Evolutionary conservation across 2,329 filamentous ascomycete genomes (phyloP).

Genomic region (Juglanconis oblonga): DNA sequence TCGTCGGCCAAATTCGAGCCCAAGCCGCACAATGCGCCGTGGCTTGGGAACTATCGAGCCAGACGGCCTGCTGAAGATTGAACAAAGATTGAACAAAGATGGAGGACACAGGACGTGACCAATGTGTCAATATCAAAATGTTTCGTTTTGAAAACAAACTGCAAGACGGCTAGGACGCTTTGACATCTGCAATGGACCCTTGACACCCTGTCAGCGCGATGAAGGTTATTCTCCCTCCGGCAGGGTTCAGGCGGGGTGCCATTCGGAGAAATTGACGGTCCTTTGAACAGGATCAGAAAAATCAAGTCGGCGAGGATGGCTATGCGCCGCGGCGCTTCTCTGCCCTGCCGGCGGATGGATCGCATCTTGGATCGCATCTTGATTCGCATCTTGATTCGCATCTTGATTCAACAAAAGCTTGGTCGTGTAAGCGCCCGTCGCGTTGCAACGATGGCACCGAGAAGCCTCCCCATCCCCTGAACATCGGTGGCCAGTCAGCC

Average conservation of each 20-base stretch:
- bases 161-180: neutral
- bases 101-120: neutral
- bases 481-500: neutral
- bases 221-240: conserved; percentile 6
- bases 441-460: neutral
- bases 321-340: too few species aligned
- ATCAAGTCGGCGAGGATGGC: too few species aligned
- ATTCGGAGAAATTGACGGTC: neutral
- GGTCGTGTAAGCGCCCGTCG: neutral
- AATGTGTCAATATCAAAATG: neutral
- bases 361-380: neutral
- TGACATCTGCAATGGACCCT: neutral
- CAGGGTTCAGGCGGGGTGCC: neutral
- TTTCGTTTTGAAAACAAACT: conserved; percentile 1
- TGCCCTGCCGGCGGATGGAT: too few species aligned
- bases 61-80: neutral
- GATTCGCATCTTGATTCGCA: too few species aligned
- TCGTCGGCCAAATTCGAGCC: neutral
- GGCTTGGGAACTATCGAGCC: neutral
- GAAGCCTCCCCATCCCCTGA: neutral
- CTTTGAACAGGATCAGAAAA: neutral
- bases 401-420: neutral
- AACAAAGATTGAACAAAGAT: neutral
- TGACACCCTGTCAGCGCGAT: conserved; percentile 1
- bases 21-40: neutral